Base-by-base conservation (phyloP, 2,329 filamentous ascomycete species). In the Verticillium longisporum region DNA sequence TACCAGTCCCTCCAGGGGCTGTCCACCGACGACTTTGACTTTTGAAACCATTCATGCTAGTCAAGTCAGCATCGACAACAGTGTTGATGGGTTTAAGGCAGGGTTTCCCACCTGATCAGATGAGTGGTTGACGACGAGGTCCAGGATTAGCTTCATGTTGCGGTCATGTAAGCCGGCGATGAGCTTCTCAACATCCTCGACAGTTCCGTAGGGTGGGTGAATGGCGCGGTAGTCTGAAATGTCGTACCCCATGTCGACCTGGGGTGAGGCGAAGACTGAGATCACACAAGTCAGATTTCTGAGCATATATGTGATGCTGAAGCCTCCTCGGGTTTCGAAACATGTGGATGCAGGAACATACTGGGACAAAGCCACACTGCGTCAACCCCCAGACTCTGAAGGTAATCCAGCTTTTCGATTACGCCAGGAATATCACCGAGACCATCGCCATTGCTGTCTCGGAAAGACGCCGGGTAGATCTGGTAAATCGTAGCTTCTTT, bases 121-220 rank as follows among this genome's bases (percentile, higher is more conserved):
- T 0, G 88, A 91, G 70, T 92, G 89, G 64, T 91, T 92, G 59
- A 91, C 83, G 1, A 92, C 89, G 9, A 92, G 74, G 67, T 92
- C 89, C 66, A 91, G 81, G 26, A 92, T 80, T 9, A 92, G 75
- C 69, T 86, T 88, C 82, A 92, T 89, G 2, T 80, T 83, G 2
- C 86, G 77, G 36, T 80, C 71, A 62, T 91, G 87, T 31, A 85
- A 81, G 31, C 80, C 81, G 56, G 83, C 72, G 60, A 88, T 86
- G 60, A 92, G 73, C 1, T 75, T 71, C 56, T 91, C 87, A 26
- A 91, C 83, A 69, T 92, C 88, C 58, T 77, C 76, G 45, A 92
- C 75, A n/a, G 85, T 85, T 15, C 89, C 89, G 64, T 90, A 92
- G 15, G 80, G 80, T 1, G 83, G 78, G 64, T 91, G 81, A 58